A percentile compares a stretch with the other conserved stretches of the same genome.
Evolutionary conservation across 768 basidiomycete species (phyloP).

Genomic region (Hemileccinum impolitum): DNA sequence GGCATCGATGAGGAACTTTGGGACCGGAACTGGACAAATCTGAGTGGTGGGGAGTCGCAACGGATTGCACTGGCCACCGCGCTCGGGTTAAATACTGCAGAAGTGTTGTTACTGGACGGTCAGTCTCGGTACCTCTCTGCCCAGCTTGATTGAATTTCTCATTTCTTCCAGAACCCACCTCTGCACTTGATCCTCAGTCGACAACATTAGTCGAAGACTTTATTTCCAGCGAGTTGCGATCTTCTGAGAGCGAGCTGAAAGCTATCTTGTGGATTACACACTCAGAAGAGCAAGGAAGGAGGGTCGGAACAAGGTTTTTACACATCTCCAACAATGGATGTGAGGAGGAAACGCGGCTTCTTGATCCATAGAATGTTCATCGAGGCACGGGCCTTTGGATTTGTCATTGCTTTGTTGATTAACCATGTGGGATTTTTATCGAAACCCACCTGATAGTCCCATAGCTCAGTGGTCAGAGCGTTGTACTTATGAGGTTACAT

Average conservation of each 20-base stretch:
- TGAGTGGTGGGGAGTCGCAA: conserved; percentile 88
- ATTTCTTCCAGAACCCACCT: conserved; percentile 71
- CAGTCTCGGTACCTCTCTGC: conserved; percentile 16
- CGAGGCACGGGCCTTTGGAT: too few relatives aligned
- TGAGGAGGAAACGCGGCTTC: conserved; percentile 35
- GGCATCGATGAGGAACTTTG: conserved; percentile 66
- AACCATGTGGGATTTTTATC: too few relatives aligned
- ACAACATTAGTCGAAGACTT: conserved; percentile 64
- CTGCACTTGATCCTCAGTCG: conserved; percentile 73
- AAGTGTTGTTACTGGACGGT: conserved; percentile 82
- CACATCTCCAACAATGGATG: conserved; percentile 44
- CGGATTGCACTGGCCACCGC: conserved; percentile 77
- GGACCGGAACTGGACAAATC: conserved; percentile 72
- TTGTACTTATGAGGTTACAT: conserved; percentile 58
- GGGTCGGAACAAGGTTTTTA: conserved; percentile 70
- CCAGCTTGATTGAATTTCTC: neutral
- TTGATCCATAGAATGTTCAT: too few relatives aligned
- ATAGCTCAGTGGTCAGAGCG: conserved; percentile 63
- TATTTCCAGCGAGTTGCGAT: conserved; percentile 50
- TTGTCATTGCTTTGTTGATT: neutral
- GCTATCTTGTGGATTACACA: conserved; percentile 89
- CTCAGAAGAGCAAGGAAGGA: conserved; percentile 72
- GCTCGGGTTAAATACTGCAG: conserved; percentile 68
- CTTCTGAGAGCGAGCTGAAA: conserved; percentile 50
- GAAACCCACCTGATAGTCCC: conserved; percentile 34